A percentile compares a stretch with the other conserved stretches of the same genome.
phyloP scores from a whole-genome alignment of 208 protist species.

The Porcisia hertigi region DNA sequence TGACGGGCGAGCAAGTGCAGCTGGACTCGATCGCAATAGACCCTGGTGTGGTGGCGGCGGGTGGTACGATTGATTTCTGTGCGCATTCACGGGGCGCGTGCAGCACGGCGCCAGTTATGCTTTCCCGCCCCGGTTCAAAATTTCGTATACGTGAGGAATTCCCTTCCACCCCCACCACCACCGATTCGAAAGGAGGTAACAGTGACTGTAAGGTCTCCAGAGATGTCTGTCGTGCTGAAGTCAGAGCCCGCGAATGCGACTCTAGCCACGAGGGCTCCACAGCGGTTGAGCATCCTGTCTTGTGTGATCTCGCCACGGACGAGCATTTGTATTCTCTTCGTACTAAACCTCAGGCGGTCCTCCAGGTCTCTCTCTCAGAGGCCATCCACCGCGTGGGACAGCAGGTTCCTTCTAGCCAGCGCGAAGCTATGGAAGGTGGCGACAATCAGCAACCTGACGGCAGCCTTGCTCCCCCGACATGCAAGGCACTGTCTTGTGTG shows the following conservation, averaged over 20 bases:
- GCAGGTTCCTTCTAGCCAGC: neutral
- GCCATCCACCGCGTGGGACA: neutral
- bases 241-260: constrained; percentile 3
- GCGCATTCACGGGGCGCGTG: neutral
- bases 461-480: neutral
- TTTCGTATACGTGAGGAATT: neutral
- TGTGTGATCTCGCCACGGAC: neutral
- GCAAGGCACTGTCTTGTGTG: constrained; percentile 7
- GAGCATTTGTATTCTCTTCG: neutral
- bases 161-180: constrained; percentile 1
- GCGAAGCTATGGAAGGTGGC: constrained; percentile 4
- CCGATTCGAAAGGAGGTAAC: constrained; percentile 15
- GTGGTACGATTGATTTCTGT: neutral
- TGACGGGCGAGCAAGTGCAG: neutral
- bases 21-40: neutral
- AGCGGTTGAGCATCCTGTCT: constrained; percentile 7
- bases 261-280: neutral
- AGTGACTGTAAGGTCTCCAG: constrained; percentile 1
- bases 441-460: constrained; percentile 2
- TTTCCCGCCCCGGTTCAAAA: neutral
- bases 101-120: neutral
- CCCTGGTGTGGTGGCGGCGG: neutral
- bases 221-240: neutral
- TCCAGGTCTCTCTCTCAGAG: constrained; percentile 13
- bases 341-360: neutral